These are phyloP conservation scores for Plasmodium vivax DNA, from an alignment of 169 alveolate species.

Conservation along the genomic window DNA sequence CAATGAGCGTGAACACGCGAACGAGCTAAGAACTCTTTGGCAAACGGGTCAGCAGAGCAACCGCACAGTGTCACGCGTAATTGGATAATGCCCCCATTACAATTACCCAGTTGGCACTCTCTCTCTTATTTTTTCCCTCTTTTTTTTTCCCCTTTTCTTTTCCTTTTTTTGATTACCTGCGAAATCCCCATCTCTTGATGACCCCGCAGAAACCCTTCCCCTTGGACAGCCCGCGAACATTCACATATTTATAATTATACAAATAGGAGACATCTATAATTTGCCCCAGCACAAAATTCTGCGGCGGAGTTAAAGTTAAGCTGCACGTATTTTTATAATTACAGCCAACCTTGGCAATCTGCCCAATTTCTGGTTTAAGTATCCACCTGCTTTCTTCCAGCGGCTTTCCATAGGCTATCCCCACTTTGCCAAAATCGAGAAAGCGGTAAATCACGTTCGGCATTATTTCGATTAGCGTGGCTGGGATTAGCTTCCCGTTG, in stretches of 20 bases:
- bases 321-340: conserved; percentile 82
- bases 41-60: not conserved
- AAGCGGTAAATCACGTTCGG: conserved; percentile 67
- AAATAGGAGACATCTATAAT: conserved; percentile 88
- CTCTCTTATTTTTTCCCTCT: not conserved
- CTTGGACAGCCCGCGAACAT: conserved; percentile 90
- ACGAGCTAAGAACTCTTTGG: not conserved
- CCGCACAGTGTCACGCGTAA: not conserved
- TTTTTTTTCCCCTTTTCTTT: not conserved
- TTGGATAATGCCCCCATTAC: not conserved
- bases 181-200: conserved; percentile 93
- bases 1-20: not conserved
- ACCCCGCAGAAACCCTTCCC: conserved; percentile 95
- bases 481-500: conserved; percentile 58
- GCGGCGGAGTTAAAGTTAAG: conserved; percentile 87
- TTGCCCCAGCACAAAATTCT: conserved; percentile 88
- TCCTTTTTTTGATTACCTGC: conserved; percentile 76
- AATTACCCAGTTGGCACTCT: too few relatives aligned
- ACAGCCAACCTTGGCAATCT: conserved; percentile 76
- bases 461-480: conserved; percentile 72
- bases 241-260: conserved; percentile 89
- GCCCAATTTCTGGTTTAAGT: conserved; percentile 81
- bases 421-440: conserved; percentile 72
- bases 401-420: conserved; percentile 83
- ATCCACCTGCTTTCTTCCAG: conserved; percentile 84